Conservation (phyloP, 768 basidiomycete species). For the Lanmaoa pseudosensibilis region DNA sequence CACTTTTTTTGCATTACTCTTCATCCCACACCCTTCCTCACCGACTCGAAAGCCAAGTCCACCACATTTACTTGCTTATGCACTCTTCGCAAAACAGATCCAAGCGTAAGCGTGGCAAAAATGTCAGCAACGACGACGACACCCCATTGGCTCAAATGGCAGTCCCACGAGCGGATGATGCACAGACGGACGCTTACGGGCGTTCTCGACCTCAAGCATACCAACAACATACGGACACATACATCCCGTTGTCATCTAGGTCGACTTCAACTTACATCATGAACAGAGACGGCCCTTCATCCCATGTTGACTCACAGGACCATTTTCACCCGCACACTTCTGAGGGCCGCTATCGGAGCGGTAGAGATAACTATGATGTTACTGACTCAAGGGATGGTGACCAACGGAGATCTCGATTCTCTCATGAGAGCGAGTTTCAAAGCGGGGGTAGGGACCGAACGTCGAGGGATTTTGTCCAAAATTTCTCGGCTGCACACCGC, state of each 20-base stretch:
- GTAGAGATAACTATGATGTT: constrained; percentile 51
- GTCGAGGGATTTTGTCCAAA: constrained; percentile 45
- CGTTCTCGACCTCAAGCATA: constrained; percentile 46
- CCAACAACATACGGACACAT: constrained; percentile 44
- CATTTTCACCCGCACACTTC: constrained; percentile 38
- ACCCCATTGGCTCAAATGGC: constrained; percentile 34
- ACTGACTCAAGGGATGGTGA: constrained; percentile 45
- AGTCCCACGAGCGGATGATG: constrained; percentile 51
- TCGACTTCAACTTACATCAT: constrained; percentile 47
- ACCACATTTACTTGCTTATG: constrained; percentile 33
- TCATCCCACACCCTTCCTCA: constrained; percentile 22
- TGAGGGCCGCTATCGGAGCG: constrained; percentile 51
- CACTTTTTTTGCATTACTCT: constrained; percentile 25
- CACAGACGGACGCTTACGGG: constrained; percentile 52
- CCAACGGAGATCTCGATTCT: constrained; percentile 43
- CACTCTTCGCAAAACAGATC: constrained; percentile 40
- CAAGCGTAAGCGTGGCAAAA: constrained; percentile 54
- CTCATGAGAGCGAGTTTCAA: constrained; percentile 43
- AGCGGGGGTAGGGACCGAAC: constrained; percentile 47
- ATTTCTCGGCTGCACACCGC: constrained; percentile 45
- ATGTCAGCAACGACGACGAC: constrained; percentile 52
- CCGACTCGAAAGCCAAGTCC: constrained; percentile 19
- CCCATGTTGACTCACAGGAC: constrained; percentile 49
- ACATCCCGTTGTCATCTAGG: constrained; percentile 45
- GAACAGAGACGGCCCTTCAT: constrained; percentile 52